Conservation (phyloP, 2,329 filamentous ascomycete species). For the Dothistroma septosporum region DNA sequence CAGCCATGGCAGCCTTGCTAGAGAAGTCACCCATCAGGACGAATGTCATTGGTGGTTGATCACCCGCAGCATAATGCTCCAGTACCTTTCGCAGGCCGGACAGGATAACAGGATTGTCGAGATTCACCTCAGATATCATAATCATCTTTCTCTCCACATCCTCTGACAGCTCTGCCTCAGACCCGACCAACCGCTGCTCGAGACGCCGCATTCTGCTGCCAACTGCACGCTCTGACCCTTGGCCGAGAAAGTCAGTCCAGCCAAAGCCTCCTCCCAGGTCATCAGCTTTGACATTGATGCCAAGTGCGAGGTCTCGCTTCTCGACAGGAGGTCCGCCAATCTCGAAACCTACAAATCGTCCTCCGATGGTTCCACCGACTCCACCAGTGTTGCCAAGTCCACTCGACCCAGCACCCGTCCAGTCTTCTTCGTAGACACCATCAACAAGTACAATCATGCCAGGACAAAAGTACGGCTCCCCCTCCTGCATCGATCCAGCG, state of each 20-base stretch:
- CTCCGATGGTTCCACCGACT: slow-evolving; percentile 86
- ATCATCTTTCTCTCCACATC: slow-evolving; percentile 52
- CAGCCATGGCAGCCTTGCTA: slow-evolving; percentile 54
- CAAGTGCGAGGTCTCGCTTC: slow-evolving; percentile 72
- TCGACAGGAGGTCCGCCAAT: slow-evolving; percentile 91
- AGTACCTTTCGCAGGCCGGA: slow-evolving; percentile 78
- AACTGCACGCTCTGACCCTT: slow-evolving; percentile 81
- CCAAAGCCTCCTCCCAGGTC: slow-evolving; percentile 79
- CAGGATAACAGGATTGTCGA: slow-evolving; percentile 78
- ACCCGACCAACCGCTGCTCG: slow-evolving; percentile 61
- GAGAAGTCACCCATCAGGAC: slow-evolving; percentile 82
- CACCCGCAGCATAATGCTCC: slow-evolving; percentile 64
- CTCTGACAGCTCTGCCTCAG: slow-evolving; percentile 25
- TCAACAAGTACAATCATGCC: slow-evolving; percentile 96
- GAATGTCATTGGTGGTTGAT: slow-evolving; percentile 65
- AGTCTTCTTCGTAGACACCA: slow-evolving; percentile 94
- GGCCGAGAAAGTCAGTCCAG: slow-evolving; percentile 93
- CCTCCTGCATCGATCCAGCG: slow-evolving; percentile 69
- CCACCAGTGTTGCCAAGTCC: slow-evolving; percentile 66
- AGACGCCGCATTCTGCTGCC: slow-evolving; percentile 79
- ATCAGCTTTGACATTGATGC: slow-evolving; percentile 49
- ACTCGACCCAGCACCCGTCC: slow-evolving; percentile 60
- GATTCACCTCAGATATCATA: slow-evolving; percentile 79
- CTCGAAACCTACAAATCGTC: slow-evolving; percentile 83
- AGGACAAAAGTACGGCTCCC: slow-evolving; percentile 85